Evolutionary conservation across 495 filamentous ascomycete genomes (phyloP), one percentile per base, ranked within the genome.

Genomic region (Parathielavia hyrcaniae): DNA sequence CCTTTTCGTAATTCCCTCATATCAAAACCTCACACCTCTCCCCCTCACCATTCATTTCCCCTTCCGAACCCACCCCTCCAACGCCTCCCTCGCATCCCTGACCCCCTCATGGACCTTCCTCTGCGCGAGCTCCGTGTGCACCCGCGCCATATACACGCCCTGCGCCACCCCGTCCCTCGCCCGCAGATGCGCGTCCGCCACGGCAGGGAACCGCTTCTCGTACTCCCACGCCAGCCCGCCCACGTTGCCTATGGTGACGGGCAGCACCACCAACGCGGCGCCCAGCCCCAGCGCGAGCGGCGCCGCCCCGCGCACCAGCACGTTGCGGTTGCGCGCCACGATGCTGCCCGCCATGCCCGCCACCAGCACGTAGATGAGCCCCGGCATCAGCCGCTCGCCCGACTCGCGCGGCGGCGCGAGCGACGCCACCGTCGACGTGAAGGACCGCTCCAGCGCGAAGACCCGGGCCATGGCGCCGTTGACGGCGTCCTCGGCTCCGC

Each of bases 291-390:
- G 80, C 23, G 81, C 82, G 17, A 89, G 66, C 17, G 89, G 93
- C 5, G 87, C 78, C 14, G 82, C 73, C 39, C 82, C 81, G 44
- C 92, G 82, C 26, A 97, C 76, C 57, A 95, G 69, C 43, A 96
- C 77, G 62, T 87, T 89, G 44, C 92, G 83, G 76, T 95, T 93
- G 51, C 93, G 82, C 45, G 87, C 80, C 32, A 95, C 75, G 67
- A 98, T 97, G 62, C 83, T 87, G 61, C 91, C 91, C 34, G 91
- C 86, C 90, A 98, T 96, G 58, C 88, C 83, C 12, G 90, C 82
- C 3, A 98, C 90, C 14, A 96, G 82, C 38, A 96, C 89, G 75
- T 97, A 97, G 59, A 97, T 79, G 39, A 83, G 71, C 6, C 91
- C 90, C 26, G 93, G 93, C 68, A 95, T 81, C 16, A 97, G 78